Percentiles rank a stretch among this genome's conserved stretches.
Conservation (phyloP, 106 monocot species). For the Apostasia shenzhenica region DNA sequence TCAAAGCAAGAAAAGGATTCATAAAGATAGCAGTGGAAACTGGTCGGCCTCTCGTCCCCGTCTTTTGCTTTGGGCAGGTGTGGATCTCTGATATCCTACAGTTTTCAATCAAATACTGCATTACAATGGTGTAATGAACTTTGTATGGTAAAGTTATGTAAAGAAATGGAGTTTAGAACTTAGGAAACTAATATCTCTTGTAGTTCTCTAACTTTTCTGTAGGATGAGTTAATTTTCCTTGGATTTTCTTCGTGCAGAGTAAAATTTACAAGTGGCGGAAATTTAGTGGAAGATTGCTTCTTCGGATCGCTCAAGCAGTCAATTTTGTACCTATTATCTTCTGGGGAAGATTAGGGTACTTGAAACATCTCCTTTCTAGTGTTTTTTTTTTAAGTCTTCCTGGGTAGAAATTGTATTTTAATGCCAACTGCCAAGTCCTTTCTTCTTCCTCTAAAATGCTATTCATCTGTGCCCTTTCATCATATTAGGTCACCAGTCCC, state of each 20-base stretch:
- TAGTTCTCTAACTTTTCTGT: neutral
- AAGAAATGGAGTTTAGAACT: no score
- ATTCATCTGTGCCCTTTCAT: neutral
- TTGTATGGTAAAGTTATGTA: no score
- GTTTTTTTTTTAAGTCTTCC: neutral
- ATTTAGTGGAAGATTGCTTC: conserved; percentile 25
- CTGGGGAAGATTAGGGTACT: conserved; percentile 47
- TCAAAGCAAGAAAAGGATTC: conserved; percentile 87
- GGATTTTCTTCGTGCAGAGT: conserved; percentile 12
- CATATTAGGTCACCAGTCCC: conserved; percentile 48
- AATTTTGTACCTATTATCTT: conserved; percentile 41
- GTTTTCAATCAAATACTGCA: no score
- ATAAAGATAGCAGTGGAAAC: conserved; percentile 80
- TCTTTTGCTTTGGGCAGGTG: conserved; percentile 74
- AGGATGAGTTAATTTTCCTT: neutral
- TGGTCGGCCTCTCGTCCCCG: conserved; percentile 66
- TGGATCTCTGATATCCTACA: neutral
- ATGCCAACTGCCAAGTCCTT: no score
- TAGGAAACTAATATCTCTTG: no score
- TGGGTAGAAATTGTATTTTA: neutral
- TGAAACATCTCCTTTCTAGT: neutral
- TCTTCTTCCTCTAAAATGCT: neutral
- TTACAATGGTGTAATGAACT: no score
- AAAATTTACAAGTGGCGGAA: conserved; percentile 53
- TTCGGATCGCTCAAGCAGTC: conserved; percentile 27